phyloP scores from a whole-genome alignment of 2,329 filamentous ascomycete species.

The Cordyceps cateniannulata region DNA sequence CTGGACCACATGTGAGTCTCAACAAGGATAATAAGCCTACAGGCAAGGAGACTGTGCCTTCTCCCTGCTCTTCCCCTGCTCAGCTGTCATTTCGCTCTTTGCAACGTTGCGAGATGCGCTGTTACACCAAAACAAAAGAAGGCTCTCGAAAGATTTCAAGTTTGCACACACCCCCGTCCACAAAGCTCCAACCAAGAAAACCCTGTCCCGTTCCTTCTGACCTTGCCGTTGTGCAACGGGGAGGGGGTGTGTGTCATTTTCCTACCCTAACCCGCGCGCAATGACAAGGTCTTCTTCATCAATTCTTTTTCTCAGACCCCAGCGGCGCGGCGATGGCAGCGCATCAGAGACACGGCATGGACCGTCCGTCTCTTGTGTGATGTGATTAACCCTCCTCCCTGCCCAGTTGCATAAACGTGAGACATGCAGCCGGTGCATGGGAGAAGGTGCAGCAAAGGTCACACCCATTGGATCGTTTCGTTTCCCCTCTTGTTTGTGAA shows the following conservation, averaged over 20 bases:
- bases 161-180: not conserved
- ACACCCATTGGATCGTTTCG: not conserved
- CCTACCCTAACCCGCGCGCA: not conserved
- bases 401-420: not conserved
- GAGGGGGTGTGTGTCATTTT: not conserved
- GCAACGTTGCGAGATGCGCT: not conserved
- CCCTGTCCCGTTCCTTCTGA: not conserved
- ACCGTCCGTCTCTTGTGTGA: constrained; percentile 5
- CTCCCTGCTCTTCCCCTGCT: not conserved
- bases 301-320: not conserved
- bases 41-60: not conserved
- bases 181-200: not conserved
- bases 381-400: not conserved
- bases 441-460: not conserved
- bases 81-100: not conserved
- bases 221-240: not conserved
- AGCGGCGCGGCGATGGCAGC: not conserved
- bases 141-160: not conserved
- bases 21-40: not conserved
- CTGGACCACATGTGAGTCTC: constrained; percentile 69
- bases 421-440: constrained; percentile 5
- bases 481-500: not conserved
- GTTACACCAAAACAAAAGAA: not conserved
- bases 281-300: not conserved
- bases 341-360: constrained; percentile 12